Evolutionary conservation across 73 alveolate genomes (phyloP).

Genomic region (Paramecium sonneborni): DNA sequence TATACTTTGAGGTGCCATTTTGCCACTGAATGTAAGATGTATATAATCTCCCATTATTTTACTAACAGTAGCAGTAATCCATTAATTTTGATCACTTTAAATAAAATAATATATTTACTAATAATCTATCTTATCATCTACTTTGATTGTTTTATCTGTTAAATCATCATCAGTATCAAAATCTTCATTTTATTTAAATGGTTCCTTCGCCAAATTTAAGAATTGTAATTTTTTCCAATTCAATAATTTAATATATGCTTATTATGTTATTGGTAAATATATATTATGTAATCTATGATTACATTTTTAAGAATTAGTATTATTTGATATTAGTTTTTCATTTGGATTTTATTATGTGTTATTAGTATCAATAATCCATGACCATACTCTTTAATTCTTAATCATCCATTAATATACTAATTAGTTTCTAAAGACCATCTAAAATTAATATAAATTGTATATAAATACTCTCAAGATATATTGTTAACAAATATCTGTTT

Average conservation of each 20-base stretch:
- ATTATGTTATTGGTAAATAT: background rate
- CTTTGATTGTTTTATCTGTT: background rate
- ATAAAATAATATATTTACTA: background rate
- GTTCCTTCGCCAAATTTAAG: background rate
- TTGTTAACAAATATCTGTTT: conserved; percentile 50
- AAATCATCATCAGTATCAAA: conserved; percentile 58
- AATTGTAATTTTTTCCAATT: conserved; percentile 29
- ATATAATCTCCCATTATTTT: conserved; percentile 44
- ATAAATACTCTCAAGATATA: conserved; percentile 22
- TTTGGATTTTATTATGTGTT: background rate
- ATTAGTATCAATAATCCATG: background rate
- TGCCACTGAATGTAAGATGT: background rate
- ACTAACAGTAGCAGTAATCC: conserved; percentile 40
- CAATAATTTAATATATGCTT: conserved; percentile 7
- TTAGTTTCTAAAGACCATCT: background rate
- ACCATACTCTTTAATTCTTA: background rate
- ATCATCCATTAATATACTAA: background rate
- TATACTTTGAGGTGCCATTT: background rate
- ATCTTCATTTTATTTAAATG: background rate
- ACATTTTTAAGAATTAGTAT: conserved; percentile 16
- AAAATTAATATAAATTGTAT: background rate
- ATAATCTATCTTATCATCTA: conserved; percentile 38
- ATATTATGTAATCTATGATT: conserved; percentile 35
- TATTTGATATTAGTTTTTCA: conserved; percentile 31
- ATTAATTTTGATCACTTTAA: background rate